A percentile compares a stretch with the other conserved stretches of the same genome.
These are phyloP conservation scores for Phymatotrichopsis omnivora DNA, from an alignment of 2,329 filamentous ascomycete species.

Conservation along the genomic window DNA sequence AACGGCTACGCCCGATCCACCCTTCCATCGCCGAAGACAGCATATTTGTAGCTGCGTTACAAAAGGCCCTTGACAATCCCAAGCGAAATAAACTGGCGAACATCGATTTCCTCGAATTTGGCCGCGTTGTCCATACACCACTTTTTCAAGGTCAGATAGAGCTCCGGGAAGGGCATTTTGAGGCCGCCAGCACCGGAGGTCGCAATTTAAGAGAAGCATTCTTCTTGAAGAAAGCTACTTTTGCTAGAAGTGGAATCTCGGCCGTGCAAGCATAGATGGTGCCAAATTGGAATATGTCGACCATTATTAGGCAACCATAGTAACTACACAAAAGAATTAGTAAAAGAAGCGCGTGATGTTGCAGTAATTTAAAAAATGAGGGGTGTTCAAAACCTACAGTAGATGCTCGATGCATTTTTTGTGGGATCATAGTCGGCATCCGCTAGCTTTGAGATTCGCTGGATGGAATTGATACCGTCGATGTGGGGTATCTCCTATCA, in stretches of 20 bases:
- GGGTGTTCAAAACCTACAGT: slow-evolving; percentile 37
- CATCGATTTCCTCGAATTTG: slow-evolving; percentile 66
- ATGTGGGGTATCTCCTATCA: slow-evolving; percentile 68
- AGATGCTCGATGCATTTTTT: slow-evolving; percentile 76
- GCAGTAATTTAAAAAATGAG: neutral
- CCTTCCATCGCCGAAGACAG: slow-evolving; percentile 41
- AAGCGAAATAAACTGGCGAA: slow-evolving; percentile 87
- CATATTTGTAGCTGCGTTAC: slow-evolving; percentile 87
- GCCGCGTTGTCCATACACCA: slow-evolving; percentile 72
- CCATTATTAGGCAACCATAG: slow-evolving; percentile 79
- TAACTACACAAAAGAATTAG: too few relatives aligned
- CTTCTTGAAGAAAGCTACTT: slow-evolving; percentile 65
- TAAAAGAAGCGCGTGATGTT: neutral
- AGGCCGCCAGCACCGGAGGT: slow-evolving; percentile 28
- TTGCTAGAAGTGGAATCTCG: slow-evolving; percentile 68
- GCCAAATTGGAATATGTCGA: slow-evolving; percentile 91
- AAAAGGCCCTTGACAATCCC: slow-evolving; percentile 91
- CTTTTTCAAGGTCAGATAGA: slow-evolving; percentile 73
- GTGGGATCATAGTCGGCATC: slow-evolving; percentile 81
- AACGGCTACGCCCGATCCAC: slow-evolving; percentile 42
- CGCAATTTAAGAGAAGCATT: slow-evolving; percentile 78
- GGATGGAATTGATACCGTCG: slow-evolving; percentile 82
- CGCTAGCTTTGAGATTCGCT: slow-evolving; percentile 72
- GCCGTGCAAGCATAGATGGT: slow-evolving; percentile 79
- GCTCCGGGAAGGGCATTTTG: slow-evolving; percentile 35